Percentiles rank a stretch among this genome's conserved stretches.
These are phyloP conservation scores for Chaetomium globosum DNA, from an alignment of 2,329 filamentous ascomycete genomes.

Conservation along the genomic window DNA sequence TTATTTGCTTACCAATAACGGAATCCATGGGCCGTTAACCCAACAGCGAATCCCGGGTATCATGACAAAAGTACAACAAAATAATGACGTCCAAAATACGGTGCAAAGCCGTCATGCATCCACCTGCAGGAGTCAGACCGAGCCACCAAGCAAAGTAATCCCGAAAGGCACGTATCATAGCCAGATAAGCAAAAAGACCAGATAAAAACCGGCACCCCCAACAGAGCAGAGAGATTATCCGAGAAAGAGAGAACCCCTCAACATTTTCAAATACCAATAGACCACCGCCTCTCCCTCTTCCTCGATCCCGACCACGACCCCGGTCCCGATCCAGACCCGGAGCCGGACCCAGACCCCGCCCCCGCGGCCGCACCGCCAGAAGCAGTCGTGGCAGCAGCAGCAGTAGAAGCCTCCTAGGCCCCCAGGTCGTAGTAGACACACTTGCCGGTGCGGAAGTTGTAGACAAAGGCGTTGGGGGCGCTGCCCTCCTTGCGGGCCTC, in stretches of 20 bases:
- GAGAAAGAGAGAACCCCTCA: background rate
- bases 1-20: background rate
- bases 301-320: background rate
- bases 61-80: conserved; percentile 4
- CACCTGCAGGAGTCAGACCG: background rate
- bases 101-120: background rate
- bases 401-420: conserved; percentile 38
- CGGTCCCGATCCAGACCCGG: background rate
- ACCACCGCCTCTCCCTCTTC: conserved; percentile 18
- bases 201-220: background rate
- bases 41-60: conserved; percentile 4
- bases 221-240: background rate
- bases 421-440: conserved; percentile 84
- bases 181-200: background rate
- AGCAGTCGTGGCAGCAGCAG: background rate
- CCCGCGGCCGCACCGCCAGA: background rate
- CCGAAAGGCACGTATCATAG: background rate
- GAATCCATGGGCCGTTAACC: background rate
- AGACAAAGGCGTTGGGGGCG: conserved; percentile 78
- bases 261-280: conserved; percentile 2
- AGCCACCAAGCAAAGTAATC: background rate
- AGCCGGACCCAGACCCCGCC: background rate
- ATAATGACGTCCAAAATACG: background rate
- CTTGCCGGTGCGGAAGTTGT: conserved; percentile 83
- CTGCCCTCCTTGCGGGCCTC: conserved; percentile 49